A percentile compares a stretch with the other conserved stretches of the same genome.
Conservation (phyloP, 2,329 filamentous ascomycete genomes). For the Drechslera avenae region DNA sequence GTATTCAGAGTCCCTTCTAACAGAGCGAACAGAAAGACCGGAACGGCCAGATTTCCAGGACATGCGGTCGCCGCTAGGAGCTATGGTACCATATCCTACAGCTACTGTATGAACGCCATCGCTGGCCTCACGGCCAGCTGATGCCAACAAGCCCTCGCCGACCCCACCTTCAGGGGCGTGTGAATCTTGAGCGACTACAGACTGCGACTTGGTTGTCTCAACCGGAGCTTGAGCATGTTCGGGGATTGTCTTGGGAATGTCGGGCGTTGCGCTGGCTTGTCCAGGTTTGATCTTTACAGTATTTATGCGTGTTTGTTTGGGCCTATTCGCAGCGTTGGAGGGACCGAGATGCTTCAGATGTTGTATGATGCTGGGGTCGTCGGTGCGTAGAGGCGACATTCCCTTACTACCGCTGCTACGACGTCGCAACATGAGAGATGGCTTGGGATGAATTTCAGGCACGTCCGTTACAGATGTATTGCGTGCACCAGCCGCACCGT, state of each 20-base stretch:
- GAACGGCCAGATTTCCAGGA: slow-evolving; percentile 36
- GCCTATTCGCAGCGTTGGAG: slow-evolving; percentile 65
- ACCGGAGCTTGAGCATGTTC: slow-evolving; percentile 45
- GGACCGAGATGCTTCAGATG: slow-evolving; percentile 68
- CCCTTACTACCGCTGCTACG: slow-evolving; percentile 50
- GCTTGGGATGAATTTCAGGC: slow-evolving; percentile 35
- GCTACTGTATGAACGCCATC: slow-evolving; percentile 68
- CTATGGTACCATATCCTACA: slow-evolving; percentile 53
- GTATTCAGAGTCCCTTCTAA: slow-evolving; percentile 20
- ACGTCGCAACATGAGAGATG: slow-evolving; percentile 53
- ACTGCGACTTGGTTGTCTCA: slow-evolving; percentile 11
- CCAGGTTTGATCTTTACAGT: slow-evolving; percentile 70
- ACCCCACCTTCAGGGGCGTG: slow-evolving; percentile 58
- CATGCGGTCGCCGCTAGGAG: slow-evolving; percentile 32
- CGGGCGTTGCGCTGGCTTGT: slow-evolving; percentile 64
- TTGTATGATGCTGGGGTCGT: slow-evolving; percentile 61
- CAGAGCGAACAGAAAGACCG: slow-evolving; percentile 13
- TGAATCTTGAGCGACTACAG: slow-evolving; percentile 21
- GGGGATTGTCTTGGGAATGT: slow-evolving; percentile 51
- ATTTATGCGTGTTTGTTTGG: slow-evolving; percentile 65
- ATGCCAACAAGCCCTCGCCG: slow-evolving; percentile 59
- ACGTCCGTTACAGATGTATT: slow-evolving; percentile 43
- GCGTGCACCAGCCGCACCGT: slow-evolving; percentile 18
- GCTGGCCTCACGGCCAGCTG: slow-evolving; percentile 63
- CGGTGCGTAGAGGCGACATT: slow-evolving; percentile 53